A percentile compares a stretch with the other conserved stretches of the same genome.
Evolutionary conservation across 176 grass and related monocot genomes (phyloP).

Genomic region (Aegilops tauschii): DNA sequence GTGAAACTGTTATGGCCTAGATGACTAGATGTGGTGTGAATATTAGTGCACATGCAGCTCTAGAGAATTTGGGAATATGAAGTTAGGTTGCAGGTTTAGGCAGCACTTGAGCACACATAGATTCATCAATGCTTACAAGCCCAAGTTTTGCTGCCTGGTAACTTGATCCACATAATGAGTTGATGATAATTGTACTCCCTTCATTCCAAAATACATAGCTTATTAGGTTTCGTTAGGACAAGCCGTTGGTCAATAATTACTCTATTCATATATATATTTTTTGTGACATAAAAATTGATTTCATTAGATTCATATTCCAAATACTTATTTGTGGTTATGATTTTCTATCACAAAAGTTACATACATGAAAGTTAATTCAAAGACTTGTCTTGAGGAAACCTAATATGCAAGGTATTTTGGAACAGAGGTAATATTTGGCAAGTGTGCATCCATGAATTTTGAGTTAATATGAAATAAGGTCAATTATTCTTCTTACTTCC

Average conservation of each 20-base stretch:
- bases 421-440: background rate
- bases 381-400: background rate
- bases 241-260: no score
- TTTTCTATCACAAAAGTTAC: no score
- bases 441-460: background rate
- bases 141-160: background rate
- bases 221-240: no score
- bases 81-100: background rate
- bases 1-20: background rate
- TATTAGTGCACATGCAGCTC: background rate
- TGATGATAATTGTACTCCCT: background rate
- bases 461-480: background rate
- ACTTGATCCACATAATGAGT: background rate
- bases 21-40: constrained; percentile 1
- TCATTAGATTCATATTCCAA: no score
- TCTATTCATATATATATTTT: no score
- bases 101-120: background rate
- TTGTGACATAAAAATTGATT: no score
- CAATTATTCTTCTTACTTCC: background rate
- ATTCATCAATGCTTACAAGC: background rate
- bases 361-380: background rate
- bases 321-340: no score
- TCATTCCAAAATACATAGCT: fast-evolving
- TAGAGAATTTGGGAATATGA: background rate
- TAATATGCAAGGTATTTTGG: background rate